Conservation (phyloP, 208 protist species). For the Acanthamoeba royreba region DNA sequence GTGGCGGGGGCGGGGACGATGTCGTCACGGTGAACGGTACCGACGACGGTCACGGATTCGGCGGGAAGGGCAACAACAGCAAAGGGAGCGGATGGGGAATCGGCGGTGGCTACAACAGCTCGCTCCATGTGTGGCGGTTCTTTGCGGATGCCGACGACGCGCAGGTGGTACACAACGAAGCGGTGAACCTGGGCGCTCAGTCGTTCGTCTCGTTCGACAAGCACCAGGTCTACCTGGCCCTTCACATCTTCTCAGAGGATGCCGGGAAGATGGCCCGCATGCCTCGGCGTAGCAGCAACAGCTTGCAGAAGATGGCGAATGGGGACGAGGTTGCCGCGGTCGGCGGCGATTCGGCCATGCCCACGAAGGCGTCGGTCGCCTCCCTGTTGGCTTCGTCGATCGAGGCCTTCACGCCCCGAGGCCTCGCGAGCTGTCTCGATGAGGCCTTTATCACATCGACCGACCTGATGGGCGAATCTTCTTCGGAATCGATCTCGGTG, state of each 20-base stretch:
- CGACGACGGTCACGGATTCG: too few relatives aligned
- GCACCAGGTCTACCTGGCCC: conserved; percentile 31
- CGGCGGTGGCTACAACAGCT: not conserved
- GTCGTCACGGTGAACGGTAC: not conserved
- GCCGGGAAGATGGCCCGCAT: not conserved
- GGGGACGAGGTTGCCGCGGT: not conserved
- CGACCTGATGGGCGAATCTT: not conserved
- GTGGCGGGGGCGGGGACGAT: not conserved
- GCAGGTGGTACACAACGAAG: not conserved
- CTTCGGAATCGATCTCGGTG: not conserved
- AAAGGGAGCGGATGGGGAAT: not conserved
- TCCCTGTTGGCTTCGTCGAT: not conserved
- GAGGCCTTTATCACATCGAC: conserved; percentile 24
- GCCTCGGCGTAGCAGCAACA: not conserved
- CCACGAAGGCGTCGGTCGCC: not conserved
- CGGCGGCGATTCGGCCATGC: not conserved
- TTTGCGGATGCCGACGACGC: not conserved
- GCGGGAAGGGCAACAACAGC: not conserved
- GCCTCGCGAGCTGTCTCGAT: conserved; percentile 27
- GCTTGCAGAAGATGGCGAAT: not conserved
- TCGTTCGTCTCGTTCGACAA: conserved; percentile 15
- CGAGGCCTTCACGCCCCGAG: conserved; percentile 32
- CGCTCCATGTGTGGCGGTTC: conserved; percentile 44
- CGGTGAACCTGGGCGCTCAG: not conserved
- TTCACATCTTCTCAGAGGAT: conserved; percentile 36